A percentile compares a stretch with the other conserved stretches of the same genome.
Conservation (phyloP, 2,329 filamentous ascomycete genomes). For the Cladophialophora immunda region DNA sequence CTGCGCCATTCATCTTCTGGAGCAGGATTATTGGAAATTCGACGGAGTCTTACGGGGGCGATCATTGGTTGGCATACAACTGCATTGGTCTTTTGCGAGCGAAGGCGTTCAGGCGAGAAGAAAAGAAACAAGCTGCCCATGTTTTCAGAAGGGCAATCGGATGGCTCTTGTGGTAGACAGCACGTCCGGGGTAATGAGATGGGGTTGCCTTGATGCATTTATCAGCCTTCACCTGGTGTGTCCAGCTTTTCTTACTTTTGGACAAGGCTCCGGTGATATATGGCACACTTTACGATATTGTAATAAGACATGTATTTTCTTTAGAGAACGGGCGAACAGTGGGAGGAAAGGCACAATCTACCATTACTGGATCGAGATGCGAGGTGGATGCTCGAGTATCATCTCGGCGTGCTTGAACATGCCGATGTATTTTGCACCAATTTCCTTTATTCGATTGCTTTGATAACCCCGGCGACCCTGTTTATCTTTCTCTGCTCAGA, state of each 20-base stretch:
- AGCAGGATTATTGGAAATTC: not conserved
- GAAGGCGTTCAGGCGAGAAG: constrained; percentile 22
- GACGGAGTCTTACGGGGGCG: not conserved
- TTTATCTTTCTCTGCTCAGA: not conserved
- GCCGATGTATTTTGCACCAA: too few species aligned
- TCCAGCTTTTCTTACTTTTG: not conserved
- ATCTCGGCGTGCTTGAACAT: not conserved
- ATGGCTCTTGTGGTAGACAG: not conserved
- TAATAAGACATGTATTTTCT: not conserved
- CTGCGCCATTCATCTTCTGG: not conserved
- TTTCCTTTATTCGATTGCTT: too few species aligned
- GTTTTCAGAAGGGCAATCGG: not conserved
- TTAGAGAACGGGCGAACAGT: not conserved
- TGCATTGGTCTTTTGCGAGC: constrained; percentile 11
- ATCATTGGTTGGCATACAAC: not conserved
- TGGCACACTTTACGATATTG: not conserved
- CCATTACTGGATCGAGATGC: too few species aligned
- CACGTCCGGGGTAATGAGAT: not conserved
- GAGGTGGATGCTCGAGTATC: not conserved
- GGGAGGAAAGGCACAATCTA: too few species aligned
- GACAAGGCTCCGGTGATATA: not conserved
- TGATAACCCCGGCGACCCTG: too few species aligned
- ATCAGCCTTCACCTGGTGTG: not conserved
- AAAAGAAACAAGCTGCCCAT: not conserved
- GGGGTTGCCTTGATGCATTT: not conserved